Evolutionary conservation across 352 stramenopile species (phyloP), one percentile per base, ranked within the genome.

Genomic region (Peronospora belbahrii): DNA sequence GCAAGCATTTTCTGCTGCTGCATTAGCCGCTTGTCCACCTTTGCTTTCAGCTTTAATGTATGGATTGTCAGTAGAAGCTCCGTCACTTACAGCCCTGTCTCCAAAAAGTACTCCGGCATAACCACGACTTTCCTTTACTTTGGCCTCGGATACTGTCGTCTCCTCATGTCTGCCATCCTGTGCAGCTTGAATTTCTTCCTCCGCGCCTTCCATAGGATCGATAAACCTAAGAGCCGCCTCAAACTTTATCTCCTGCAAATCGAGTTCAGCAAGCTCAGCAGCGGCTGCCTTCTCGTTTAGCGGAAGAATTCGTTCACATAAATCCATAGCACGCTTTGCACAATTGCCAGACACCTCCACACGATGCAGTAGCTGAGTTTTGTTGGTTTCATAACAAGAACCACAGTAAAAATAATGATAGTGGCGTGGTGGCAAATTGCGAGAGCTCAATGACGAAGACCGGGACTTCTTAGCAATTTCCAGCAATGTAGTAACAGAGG

Each of bases 361-460:
- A 36, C 82, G 80, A 48, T 89, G 69, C 47, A 78, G 34, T 27
- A 91, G 40, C 46, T 88, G 80, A 2, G 63, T 86, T 44, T 90
- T 92, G 60, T 74, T 88, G 8, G 61, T 53, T 17, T 85, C 75
- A 27, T 87, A 85, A 54, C 82, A 93, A 0, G 46, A 42, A 2
- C 40, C 31, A 48, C 82, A 93, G 43, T 87, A 93, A 53, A 76
- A 90, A 44, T 93, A 83, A 33, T 89, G 74, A 42, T 89, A 93
- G 33, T 93, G 82, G 6, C 82, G 66, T 5, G 82, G 82, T 1
- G 73, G 76, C 3, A 73, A 62, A 19, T 83, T 88, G 38, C 71
- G 76, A 3, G 67, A 72, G 39, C 78, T 82, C 2, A 69, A 88
- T 1, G 70, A 88, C 15, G 73, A 83, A 6, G 72, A 52, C 0